phyloP scores from a whole-genome alignment of 163 green algal genomes.

The Scenedesmus sp. region DNA sequence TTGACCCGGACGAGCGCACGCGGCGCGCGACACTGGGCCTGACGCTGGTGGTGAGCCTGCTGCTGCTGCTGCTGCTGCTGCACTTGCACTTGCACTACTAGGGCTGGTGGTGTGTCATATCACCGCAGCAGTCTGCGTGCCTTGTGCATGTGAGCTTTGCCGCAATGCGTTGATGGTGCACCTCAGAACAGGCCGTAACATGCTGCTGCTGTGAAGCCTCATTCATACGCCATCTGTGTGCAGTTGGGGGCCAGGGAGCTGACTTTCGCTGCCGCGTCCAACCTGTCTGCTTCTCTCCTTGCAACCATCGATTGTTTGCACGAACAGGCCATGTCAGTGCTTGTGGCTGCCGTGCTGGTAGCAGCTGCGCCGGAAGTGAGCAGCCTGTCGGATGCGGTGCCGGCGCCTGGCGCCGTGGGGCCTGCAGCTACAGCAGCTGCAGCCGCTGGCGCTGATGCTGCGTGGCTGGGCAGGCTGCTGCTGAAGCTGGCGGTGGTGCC shows the following conservation, averaged over 20 bases:
- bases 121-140: not conserved
- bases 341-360: not conserved
- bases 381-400: not conserved
- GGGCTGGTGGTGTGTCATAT: not conserved
- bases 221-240: too few species aligned
- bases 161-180: too few species aligned
- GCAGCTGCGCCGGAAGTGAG: not conserved
- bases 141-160: too few species aligned
- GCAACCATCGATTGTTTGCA: too few species aligned
- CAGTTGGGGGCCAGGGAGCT: too few species aligned
- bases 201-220: too few species aligned
- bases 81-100: not conserved
- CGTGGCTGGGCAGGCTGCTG: constrained; percentile 17
- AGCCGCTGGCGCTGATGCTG: constrained; percentile 11
- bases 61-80: not conserved
- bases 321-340: not conserved
- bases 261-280: too few species aligned
- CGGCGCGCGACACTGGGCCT: not conserved
- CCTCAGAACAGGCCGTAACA: too few species aligned
- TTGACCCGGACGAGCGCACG: constrained; percentile 43
- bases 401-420: not conserved
- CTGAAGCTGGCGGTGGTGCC: constrained; percentile 14
- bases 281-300: too few species aligned
- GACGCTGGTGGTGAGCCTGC: constrained; percentile 19
- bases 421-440: not conserved